Conservation (phyloP, 768 basidiomycete species). For the Udeniomyces megalosporus region DNA sequence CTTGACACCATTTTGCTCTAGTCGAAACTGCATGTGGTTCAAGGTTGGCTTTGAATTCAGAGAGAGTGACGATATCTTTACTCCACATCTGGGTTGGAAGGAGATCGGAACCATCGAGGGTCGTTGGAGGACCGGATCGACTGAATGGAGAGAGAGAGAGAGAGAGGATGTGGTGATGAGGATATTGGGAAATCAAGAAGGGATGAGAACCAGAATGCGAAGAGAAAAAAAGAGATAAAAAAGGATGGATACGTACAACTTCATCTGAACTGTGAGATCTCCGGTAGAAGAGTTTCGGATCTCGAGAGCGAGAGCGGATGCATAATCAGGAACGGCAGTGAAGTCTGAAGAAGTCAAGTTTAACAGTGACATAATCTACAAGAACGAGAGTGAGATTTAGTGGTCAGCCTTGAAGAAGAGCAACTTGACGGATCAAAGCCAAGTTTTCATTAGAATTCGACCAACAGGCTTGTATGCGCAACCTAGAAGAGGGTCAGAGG, state of each 20-base stretch:
- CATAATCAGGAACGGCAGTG: slow-evolving; percentile 20
- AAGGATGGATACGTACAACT: slow-evolving; percentile 17
- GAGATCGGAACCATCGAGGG: slow-evolving; percentile 17
- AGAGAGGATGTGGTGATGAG: not conserved
- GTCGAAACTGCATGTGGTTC: slow-evolving; percentile 17
- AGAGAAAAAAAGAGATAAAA: not conserved
- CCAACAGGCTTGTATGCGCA: slow-evolving; percentile 60
- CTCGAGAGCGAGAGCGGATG: slow-evolving; percentile 21
- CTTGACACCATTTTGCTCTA: slow-evolving; percentile 18
- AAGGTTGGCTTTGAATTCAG: slow-evolving; percentile 18
- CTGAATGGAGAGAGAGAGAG: not conserved
- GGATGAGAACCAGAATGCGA: not conserved
- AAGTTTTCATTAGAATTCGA: not conserved
- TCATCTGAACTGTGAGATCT: slow-evolving; percentile 20
- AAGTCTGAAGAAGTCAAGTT: slow-evolving; percentile 48
- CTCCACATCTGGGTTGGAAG: slow-evolving; percentile 9
- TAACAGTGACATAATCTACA: slow-evolving; percentile 70
- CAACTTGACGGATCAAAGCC: no score
- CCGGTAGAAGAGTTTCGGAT: slow-evolving; percentile 14
- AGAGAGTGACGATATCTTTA: slow-evolving; percentile 16
- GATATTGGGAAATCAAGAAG: not conserved
- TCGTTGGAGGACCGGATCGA: slow-evolving; percentile 19
- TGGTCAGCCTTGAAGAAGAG: no score
- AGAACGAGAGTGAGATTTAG: not conserved
- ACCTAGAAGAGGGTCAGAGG: no score